Evolutionary conservation across 305 asterid species (phyloP).

Genomic region (Fraxinus velutina): DNA sequence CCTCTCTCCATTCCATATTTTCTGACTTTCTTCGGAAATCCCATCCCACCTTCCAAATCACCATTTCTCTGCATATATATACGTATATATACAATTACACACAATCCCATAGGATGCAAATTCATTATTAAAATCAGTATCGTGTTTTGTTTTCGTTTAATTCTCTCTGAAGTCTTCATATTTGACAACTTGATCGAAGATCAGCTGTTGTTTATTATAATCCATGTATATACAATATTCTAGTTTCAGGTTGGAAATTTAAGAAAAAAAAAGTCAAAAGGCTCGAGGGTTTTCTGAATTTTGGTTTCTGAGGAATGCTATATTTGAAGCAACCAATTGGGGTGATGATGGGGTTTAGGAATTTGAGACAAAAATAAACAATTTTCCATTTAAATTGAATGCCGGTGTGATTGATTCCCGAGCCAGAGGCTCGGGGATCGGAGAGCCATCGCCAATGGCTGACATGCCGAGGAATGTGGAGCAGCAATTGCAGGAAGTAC

Average conservation of each 20-base stretch:
- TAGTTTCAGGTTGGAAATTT: slow-evolving; percentile 10
- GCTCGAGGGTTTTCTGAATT: not conserved
- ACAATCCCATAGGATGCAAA: slow-evolving; percentile 4
- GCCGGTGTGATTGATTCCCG: slow-evolving; percentile 74
- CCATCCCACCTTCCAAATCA: slow-evolving; percentile 11
- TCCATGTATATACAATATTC: slow-evolving; percentile 18
- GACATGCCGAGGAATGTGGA: slow-evolving; percentile 36
- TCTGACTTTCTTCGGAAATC: slow-evolving; percentile 19
- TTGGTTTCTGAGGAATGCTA: slow-evolving; percentile 5
- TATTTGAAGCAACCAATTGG: slow-evolving; percentile 26
- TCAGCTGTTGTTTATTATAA: slow-evolving; percentile 27
- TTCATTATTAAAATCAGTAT: not conserved
- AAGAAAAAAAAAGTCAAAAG: slow-evolving; percentile 4
- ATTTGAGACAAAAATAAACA: slow-evolving; percentile 20
- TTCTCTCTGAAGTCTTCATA: not conserved
- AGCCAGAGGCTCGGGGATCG: slow-evolving; percentile 89
- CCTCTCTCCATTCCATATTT: slow-evolving; percentile 15
- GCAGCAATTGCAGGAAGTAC: slow-evolving; percentile 32
- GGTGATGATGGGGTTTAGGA: slow-evolving; percentile 19
- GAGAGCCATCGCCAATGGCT: slow-evolving; percentile 28
- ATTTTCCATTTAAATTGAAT: slow-evolving; percentile 32
- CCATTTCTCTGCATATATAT: slow-evolving; percentile 7
- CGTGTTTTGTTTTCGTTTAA: not conserved
- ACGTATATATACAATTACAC: not conserved
- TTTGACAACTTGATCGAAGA: slow-evolving; percentile 23